These are phyloP conservation scores for Globisporangium uncinulatum DNA, from an alignment of 352 stramenopile genomes.

Conservation along the genomic window DNA sequence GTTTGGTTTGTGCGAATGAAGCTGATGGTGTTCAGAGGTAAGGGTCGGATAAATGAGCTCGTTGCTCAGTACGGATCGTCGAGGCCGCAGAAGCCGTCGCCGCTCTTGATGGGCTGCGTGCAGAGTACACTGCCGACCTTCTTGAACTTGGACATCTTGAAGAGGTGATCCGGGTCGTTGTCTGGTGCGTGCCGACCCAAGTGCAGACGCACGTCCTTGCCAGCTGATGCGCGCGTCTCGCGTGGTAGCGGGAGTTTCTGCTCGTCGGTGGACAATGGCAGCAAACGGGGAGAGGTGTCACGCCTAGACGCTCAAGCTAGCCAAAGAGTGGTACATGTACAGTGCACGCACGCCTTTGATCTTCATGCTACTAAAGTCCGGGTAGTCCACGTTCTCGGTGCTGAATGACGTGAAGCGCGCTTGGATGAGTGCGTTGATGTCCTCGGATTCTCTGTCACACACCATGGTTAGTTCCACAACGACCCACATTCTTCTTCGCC, in stretches of 20 bases:
- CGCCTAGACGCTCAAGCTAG: no score
- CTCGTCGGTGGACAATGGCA: not conserved
- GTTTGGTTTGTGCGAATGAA: no score
- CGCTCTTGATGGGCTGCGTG: constrained; percentile 42
- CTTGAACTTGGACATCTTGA: constrained; percentile 88
- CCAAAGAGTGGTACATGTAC: not conserved
- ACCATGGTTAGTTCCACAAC: not conserved
- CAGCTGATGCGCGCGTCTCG: constrained; percentile 62
- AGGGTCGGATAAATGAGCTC: not conserved
- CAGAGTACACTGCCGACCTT: constrained; percentile 58
- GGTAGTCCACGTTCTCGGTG: constrained; percentile 65
- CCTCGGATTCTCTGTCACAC: constrained; percentile 49
- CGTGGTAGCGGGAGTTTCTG: constrained; percentile 71
- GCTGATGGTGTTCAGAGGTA: no score
- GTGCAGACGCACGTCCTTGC: constrained; percentile 60
- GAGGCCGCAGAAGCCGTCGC: constrained; percentile 3
- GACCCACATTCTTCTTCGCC: not conserved
- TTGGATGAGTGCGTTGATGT: constrained; percentile 67
- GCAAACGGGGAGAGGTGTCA: not conserved
- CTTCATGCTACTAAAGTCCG: constrained; percentile 75
- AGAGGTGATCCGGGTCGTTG: constrained; percentile 29
- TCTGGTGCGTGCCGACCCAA: constrained; percentile 19
- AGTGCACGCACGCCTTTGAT: constrained; percentile 57
- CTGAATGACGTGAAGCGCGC: constrained; percentile 59
- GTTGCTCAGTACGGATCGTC: constrained; percentile 8